Conservation (phyloP, 192 early-diverging fungal genomes). For the Phlyctochytrium bullatum region DNA sequence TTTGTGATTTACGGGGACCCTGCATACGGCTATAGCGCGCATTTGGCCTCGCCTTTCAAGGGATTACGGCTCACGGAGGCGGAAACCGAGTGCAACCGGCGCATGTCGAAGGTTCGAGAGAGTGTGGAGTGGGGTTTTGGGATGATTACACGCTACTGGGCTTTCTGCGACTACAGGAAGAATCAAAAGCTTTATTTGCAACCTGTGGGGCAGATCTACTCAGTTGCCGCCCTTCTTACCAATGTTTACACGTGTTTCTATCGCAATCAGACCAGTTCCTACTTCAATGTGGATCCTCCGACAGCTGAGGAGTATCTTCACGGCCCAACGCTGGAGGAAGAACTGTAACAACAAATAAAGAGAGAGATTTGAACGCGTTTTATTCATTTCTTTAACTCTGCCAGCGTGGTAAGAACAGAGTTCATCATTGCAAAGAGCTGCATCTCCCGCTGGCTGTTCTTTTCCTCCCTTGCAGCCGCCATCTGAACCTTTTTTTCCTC, state of each 20-base stretch:
- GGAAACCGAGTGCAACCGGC: neutral
- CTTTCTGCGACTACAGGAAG: neutral
- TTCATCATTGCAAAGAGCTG: too few species aligned
- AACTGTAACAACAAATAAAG: too few species aligned
- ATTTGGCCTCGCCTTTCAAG: neutral
- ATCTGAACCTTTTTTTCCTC: too few species aligned
- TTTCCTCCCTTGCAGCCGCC: too few species aligned
- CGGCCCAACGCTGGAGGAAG: too few species aligned
- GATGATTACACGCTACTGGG: neutral
- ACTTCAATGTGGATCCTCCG: neutral
- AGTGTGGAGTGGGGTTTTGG: neutral
- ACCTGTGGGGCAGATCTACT: constrained; percentile 1
- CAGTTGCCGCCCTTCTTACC: constrained; percentile 2
- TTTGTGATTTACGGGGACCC: constrained; percentile 8
- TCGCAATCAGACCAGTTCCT: neutral
- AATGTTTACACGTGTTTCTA: constrained; percentile 3
- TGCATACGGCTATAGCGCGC: neutral
- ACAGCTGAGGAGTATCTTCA: neutral
- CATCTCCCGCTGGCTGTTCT: too few species aligned
- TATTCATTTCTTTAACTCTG: too few species aligned
- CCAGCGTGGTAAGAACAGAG: too few species aligned
- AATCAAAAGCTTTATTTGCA: neutral
- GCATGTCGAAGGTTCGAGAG: neutral
- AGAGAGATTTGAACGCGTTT: too few species aligned
- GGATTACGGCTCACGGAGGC: neutral